Evolutionary conservation across 306 rosid genomes (phyloP).

Genomic region (Cicer bijugum): DNA sequence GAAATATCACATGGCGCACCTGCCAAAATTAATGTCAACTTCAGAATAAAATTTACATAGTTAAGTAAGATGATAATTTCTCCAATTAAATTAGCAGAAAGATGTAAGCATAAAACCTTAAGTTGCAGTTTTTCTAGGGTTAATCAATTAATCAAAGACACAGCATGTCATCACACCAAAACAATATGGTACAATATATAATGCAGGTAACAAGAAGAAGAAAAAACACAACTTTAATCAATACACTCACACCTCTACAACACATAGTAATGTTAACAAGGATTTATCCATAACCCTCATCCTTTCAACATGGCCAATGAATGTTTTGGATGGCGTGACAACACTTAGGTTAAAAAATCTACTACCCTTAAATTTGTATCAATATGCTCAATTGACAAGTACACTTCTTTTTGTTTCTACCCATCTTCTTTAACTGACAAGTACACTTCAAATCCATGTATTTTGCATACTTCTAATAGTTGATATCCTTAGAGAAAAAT

Average conservation of each 20-base stretch:
- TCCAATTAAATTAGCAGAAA: constrained; percentile 25
- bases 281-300: neutral
- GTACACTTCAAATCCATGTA: no score
- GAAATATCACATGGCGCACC: constrained; percentile 90
- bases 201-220: neutral
- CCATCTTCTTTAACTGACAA: no score
- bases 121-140: neutral
- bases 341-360: neutral
- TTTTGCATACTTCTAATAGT: no score
- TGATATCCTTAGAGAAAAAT: no score
- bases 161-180: neutral
- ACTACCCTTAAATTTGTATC: neutral
- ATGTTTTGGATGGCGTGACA: neutral
- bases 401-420: no score
- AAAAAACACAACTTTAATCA: no score
- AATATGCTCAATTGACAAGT: neutral
- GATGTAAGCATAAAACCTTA: constrained; percentile 1
- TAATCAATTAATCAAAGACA: neutral
- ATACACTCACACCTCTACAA: no score
- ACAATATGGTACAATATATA: neutral
- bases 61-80: constrained; percentile 28
- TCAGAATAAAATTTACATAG: constrained; percentile 13
- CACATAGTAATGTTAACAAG: neutral
- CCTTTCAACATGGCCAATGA: neutral
- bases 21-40: constrained; percentile 49